Conservation (phyloP, 163 green algal genomes). For the Botryococcus braunii region DNA sequence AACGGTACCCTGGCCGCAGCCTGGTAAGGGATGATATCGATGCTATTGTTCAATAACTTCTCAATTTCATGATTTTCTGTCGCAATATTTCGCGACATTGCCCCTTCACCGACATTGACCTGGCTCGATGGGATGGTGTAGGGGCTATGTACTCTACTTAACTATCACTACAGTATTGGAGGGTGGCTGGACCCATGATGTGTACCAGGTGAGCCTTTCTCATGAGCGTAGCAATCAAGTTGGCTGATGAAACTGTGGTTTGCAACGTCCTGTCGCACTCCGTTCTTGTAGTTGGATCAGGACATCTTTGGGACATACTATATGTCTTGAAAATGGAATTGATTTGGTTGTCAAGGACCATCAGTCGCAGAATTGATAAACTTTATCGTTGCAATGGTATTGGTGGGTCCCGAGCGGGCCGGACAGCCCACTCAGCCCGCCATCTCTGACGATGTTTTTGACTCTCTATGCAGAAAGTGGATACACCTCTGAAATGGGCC, state of each 20-base stretch:
- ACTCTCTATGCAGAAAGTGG: slow-evolving; percentile 30
- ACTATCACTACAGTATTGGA: slow-evolving; percentile 24
- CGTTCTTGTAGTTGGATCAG: neutral
- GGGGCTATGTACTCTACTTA: slow-evolving; percentile 49
- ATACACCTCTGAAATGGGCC: slow-evolving; percentile 62
- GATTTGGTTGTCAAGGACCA: neutral
- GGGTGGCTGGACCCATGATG: slow-evolving; percentile 19
- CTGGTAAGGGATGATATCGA: slow-evolving; percentile 30
- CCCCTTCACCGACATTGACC: neutral
- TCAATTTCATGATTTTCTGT: neutral
- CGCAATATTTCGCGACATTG: neutral
- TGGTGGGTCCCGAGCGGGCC: neutral
- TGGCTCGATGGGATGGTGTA: slow-evolving; percentile 15
- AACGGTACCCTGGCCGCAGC: slow-evolving; percentile 34
- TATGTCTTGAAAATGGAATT: neutral
- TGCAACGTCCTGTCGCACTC: neutral
- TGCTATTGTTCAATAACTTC: neutral
- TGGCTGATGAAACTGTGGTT: neutral
- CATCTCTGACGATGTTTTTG: neutral
- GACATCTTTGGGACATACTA: too few species aligned
- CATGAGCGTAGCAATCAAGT: neutral
- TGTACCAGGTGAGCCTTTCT: slow-evolving; percentile 30
- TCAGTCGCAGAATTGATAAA: neutral
- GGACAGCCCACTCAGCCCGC: neutral
- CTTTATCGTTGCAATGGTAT: neutral